phyloP scores from a whole-genome alignment of 140 eudicot genomes.

The Stevia rebaudiana region DNA sequence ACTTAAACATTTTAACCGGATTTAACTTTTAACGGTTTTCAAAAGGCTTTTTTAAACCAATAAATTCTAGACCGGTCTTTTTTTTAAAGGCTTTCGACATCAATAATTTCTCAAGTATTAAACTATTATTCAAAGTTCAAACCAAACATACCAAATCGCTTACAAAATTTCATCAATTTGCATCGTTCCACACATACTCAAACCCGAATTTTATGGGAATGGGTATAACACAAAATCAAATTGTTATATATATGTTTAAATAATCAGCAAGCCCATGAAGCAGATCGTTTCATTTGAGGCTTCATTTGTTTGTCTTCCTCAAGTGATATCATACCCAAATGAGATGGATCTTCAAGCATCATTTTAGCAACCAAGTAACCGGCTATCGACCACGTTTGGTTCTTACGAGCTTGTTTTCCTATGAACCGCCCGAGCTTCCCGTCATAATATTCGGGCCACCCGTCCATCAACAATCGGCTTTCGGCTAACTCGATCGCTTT shows the following conservation, averaged over 20 bases:
- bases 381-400: slow-evolving; percentile 87
- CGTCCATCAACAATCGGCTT: slow-evolving; percentile 58
- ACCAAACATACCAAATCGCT: slow-evolving; percentile 15
- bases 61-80: no score
- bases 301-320: slow-evolving; percentile 83
- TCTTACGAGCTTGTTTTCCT: slow-evolving; percentile 79
- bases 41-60: no score
- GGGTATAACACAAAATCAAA: slow-evolving; percentile 16
- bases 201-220: slow-evolving; percentile 8
- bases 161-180: slow-evolving; percentile 30
- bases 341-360: slow-evolving; percentile 92
- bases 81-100: neutral
- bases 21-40: no score
- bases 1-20: no score
- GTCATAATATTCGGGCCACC: slow-evolving; percentile 83
- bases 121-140: slow-evolving; percentile 23
- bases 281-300: slow-evolving; percentile 72
- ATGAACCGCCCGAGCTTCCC: slow-evolving; percentile 68
- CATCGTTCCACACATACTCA: slow-evolving; percentile 8
- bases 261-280: slow-evolving; percentile 57
- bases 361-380: slow-evolving; percentile 84
- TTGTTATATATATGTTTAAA: slow-evolving; percentile 2
- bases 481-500: slow-evolving; percentile 69
- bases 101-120: neutral
- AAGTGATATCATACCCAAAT: slow-evolving; percentile 79